These are phyloP conservation scores for Suhomyces sp. DNA, from an alignment of 805 yeast species.

Conservation along the genomic window DNA sequence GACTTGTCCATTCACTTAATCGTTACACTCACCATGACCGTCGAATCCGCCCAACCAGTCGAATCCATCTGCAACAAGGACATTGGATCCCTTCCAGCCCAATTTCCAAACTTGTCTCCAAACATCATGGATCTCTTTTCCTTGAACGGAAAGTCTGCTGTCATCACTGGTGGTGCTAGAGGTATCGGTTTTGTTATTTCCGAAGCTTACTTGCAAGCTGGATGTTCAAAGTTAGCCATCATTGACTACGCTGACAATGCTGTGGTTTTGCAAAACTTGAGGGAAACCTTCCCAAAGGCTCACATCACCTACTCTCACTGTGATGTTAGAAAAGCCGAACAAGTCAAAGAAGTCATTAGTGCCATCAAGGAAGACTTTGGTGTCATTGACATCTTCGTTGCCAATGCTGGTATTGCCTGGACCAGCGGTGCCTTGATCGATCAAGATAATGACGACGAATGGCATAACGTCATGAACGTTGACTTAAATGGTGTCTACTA, in stretches of 20 bases:
- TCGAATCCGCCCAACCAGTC: slow-evolving; percentile 16
- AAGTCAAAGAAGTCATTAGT: slow-evolving; percentile 33
- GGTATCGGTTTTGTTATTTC: slow-evolving; percentile 36
- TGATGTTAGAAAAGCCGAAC: slow-evolving; percentile 39
- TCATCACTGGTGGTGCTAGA: slow-evolving; percentile 37
- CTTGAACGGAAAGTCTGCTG: slow-evolving; percentile 31
- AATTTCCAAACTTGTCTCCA: slow-evolving; percentile 26
- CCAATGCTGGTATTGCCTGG: slow-evolving; percentile 51
- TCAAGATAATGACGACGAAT: slow-evolving; percentile 51
- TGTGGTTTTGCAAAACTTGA: slow-evolving; percentile 24
- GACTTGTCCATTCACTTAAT: not conserved
- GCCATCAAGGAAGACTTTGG: slow-evolving; percentile 31
- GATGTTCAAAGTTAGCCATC: slow-evolving; percentile 34
- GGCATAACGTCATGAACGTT: slow-evolving; percentile 69
- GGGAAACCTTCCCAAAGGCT: slow-evolving; percentile 28
- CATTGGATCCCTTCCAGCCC: slow-evolving; percentile 39
- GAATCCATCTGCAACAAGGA: slow-evolving; percentile 29
- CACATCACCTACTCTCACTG: slow-evolving; percentile 31
- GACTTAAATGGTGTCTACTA: slow-evolving; percentile 81
- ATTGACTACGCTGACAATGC: slow-evolving; percentile 37
- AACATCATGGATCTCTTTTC: slow-evolving; percentile 29
- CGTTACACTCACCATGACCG: slow-evolving; percentile 20
- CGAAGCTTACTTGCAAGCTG: slow-evolving; percentile 40
- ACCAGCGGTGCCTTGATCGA: slow-evolving; percentile 40
- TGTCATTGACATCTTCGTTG: slow-evolving; percentile 42